These are phyloP conservation scores for Colletotrichum simmondsii DNA, from an alignment of 2,329 filamentous ascomycete species.

Conservation along the genomic window DNA sequence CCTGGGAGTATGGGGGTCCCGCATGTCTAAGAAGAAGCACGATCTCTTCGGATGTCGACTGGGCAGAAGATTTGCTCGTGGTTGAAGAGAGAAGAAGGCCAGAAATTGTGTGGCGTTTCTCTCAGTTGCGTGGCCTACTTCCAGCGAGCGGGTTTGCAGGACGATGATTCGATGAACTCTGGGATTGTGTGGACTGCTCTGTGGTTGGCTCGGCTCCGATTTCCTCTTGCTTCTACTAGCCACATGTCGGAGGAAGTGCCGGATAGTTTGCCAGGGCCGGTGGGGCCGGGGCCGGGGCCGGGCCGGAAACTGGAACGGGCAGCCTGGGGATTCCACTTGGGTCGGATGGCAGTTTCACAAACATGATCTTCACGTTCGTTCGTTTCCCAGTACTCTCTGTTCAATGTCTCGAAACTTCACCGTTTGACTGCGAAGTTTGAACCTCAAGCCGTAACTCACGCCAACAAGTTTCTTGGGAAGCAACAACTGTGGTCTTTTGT, in stretches of 20 bases:
- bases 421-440: no score
- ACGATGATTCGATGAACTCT: background rate
- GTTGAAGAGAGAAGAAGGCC: background rate
- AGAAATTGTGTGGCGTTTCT: background rate
- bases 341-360: no score
- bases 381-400: no score
- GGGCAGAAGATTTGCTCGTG: background rate
- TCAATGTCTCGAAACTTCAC: no score
- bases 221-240: background rate
- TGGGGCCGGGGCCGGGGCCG: background rate
- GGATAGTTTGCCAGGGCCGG: background rate
- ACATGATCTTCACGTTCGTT: no score
- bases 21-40: background rate
- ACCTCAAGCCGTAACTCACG: no score
- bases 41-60: background rate
- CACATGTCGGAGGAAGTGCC: background rate
- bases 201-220: conserved; percentile 1
- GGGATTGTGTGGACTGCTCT: background rate
- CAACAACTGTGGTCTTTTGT: no score
- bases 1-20: background rate
- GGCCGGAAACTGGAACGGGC: background rate
- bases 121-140: background rate
- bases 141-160: background rate
- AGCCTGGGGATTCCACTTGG: background rate
- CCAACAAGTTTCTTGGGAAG: no score